phyloP scores from a whole-genome alignment of 2,329 filamentous ascomycete species.

The Aureobasidium sp. region DNA sequence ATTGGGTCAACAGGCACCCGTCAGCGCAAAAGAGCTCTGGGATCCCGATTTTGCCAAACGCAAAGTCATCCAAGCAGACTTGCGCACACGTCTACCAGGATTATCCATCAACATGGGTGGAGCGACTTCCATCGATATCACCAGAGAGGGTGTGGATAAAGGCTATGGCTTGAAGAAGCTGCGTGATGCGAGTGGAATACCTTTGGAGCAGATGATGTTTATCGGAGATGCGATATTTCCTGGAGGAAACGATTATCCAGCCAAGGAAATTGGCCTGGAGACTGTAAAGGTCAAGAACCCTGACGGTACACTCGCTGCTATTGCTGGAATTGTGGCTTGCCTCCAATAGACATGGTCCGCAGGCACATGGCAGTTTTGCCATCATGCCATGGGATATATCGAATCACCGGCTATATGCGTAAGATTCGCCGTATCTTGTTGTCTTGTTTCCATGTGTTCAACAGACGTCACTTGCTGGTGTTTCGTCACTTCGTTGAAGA shows the following conservation, averaged over 20 bases:
- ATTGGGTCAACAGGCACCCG: constrained; percentile 33
- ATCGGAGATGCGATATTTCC: constrained; percentile 36
- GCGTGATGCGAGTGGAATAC: constrained; percentile 24
- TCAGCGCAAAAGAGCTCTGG: constrained; percentile 29
- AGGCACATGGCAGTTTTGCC: too few species aligned
- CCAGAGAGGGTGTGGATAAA: constrained; percentile 33
- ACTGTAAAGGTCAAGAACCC: constrained; percentile 21
- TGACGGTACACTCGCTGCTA: constrained; percentile 20
- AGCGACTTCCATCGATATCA: constrained; percentile 34
- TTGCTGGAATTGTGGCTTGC: constrained; percentile 19
- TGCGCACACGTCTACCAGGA: constrained; percentile 27
- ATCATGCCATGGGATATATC: too few species aligned
- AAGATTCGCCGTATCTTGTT: too few species aligned
- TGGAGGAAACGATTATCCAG: constrained; percentile 33
- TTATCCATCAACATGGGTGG: constrained; percentile 36
- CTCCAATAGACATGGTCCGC: constrained; percentile 3
- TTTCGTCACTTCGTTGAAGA: too few species aligned
- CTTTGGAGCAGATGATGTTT: constrained; percentile 32
- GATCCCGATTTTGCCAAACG: constrained; percentile 34
- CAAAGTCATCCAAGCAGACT: constrained; percentile 30
- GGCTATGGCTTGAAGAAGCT: constrained; percentile 23
- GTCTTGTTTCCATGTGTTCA: too few species aligned
- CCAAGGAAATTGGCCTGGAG: constrained; percentile 25
- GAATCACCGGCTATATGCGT: too few species aligned
- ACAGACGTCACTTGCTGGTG: too few species aligned